Base-by-base conservation (phyloP, 2,329 filamentous ascomycete species). In the Pseudophaeomoniella oleicola region DNA sequence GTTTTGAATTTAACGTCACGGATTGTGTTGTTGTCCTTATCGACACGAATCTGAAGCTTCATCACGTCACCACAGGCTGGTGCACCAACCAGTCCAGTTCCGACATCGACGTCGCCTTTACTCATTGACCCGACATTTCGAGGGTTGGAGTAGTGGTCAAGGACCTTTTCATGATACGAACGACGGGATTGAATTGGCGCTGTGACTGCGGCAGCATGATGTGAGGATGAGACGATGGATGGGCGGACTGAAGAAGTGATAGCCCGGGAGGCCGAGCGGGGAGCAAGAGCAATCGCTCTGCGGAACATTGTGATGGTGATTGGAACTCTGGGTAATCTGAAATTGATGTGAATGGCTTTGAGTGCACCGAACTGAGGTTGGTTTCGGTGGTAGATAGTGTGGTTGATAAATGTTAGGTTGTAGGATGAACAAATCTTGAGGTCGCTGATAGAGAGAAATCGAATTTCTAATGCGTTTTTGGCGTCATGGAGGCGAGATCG, bases 1-100 rank as follows among this genome's bases (percentile, higher is more conserved):
- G 87, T 94, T 77, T 94, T 94, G 75, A 94, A 94, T 64, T 92
- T 90, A 57, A 93, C 87, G 50, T 94, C 88, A 50, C 78, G 78
- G 56, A 94, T 94, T 49, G 78, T 88, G 58, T 90, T 83, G 52
- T 77, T 84, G 50, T 80, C 71, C 45, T 83, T 82, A 62, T 94
- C 86, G 51, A 94, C 87, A 40, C 84, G 79, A 62, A 93, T 93
- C 66, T 92, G 83, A 19, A 93, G 71, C 62, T 90, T 90, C 81
- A 93, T 92, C 42, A 93, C 85, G 58, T 93, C 85, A 60, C 85
- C 85, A 55, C 83, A 88, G 19, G 85, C 85, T 35, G 85, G 85
- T n/a, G 85, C 84, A 48, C 83, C 77, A 46, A 94, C 87, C 37
- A 94, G 80, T 31, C 87, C 87, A 13, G 87, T 93, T 47, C 87